Evolutionary conservation across 306 rosid genomes (phyloP), one percentile per base, ranked within the genome.

Genomic region (Cicer chorassanicum): DNA sequence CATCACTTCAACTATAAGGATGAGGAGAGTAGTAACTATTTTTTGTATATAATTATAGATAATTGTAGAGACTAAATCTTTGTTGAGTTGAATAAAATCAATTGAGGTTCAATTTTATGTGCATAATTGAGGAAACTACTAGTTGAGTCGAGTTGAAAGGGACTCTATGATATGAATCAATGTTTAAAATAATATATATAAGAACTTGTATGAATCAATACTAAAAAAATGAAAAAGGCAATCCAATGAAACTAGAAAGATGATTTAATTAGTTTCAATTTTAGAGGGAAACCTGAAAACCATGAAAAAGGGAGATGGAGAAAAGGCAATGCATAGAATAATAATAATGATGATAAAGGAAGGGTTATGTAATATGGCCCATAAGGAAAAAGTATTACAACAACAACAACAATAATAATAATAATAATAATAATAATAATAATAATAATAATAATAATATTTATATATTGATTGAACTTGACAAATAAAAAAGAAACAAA

Each of bases 401-500:
- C 39, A 43, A 42, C 18, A 18, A 65, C 41, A 16, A 14, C 41
- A 39, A 24, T 19, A 41, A 42, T 51, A 42, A 41, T 41, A 41
- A 41, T 51, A 42, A 41, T 41, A 41, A 41, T 39, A 43, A 42
- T 18, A 18, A 65, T 64, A 16, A 14, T n/a, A 39, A 24, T 19
- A 41, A 42, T 51, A 42, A 41, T 41, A 41, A 41, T n/a, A 39
- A 24, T 19, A 41, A 42, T 51, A 42, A 41, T 41, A 41, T n/a
- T n/a, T n/a, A 41, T 64, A 39, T 64, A 64, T 9, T 64, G 69
- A 64, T 64, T 64, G 49, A 14, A 64, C 69, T 15, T 6, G 12
- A 62, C 19, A 62, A 62, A 10, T 24, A 24, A 57, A 11, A 51
- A 7, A 51, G 8, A 51, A 18, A 4, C 40, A 54, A 54, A 1